Evolutionary conservation across 306 rosid genomes (phyloP).

Genomic region (Medicago lupulina): DNA sequence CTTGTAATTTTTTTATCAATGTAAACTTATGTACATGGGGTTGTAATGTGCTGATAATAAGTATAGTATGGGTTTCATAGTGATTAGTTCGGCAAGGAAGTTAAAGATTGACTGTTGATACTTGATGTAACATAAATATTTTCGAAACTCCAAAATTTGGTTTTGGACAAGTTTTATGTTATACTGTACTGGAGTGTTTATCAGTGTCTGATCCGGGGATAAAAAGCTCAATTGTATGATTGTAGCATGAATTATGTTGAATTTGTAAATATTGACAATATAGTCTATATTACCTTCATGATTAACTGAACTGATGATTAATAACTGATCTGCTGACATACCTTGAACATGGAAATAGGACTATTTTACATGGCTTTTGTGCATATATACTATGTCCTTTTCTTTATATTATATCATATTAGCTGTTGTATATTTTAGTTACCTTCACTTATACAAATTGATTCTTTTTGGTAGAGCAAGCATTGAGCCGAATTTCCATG

Average conservation of each 20-base stretch:
- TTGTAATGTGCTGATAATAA: neutral
- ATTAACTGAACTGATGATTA: constrained; percentile 4
- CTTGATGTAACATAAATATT: neutral
- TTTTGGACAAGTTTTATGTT: constrained; percentile 3
- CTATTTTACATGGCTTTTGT: constrained; percentile 6
- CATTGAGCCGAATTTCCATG: constrained; percentile 98
- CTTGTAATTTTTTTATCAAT: constrained; percentile 15
- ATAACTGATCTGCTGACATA: constrained; percentile 4
- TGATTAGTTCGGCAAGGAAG: constrained; percentile 15
- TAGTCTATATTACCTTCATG: neutral
- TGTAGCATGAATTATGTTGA: neutral
- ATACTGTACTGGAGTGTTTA: neutral
- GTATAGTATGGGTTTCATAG: constrained; percentile 4
- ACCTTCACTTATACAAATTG: constrained; percentile 1
- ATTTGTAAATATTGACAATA: neutral
- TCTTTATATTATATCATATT: constrained; percentile 2
- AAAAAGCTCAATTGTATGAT: neutral
- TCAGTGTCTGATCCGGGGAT: neutral
- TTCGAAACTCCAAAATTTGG: constrained; percentile 16
- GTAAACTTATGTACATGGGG: constrained; percentile 14
- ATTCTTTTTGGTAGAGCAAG: constrained; percentile 74
- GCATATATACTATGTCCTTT: neutral
- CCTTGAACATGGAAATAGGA: neutral
- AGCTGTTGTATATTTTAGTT: neutral
- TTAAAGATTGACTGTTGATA: constrained; percentile 8